Evolutionary conservation across 2,329 filamentous ascomycete species (phyloP).

Genomic region (Didymella sp.): DNA sequence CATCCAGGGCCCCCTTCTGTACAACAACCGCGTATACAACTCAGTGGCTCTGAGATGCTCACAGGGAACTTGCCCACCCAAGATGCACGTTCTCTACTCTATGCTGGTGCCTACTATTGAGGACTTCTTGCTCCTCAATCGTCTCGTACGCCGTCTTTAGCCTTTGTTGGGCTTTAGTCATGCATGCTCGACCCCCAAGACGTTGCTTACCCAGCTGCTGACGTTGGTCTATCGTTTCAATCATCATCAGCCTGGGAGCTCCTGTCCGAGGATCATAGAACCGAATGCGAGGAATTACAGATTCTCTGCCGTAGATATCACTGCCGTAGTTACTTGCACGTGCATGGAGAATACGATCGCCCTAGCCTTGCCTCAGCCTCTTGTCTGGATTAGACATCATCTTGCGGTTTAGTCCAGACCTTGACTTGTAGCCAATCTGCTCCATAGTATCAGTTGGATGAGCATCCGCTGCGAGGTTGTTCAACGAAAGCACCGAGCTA

Average conservation of each 20-base stretch:
- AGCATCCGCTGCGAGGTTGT: not conserved
- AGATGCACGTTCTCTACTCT: not conserved
- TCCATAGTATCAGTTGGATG: not conserved
- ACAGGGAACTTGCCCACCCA: conserved; percentile 1
- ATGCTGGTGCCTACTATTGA: conserved; percentile 3
- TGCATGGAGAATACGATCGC: not conserved
- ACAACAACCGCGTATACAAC: not conserved
- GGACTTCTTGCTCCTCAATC: conserved; percentile 10
- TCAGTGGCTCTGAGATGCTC: not conserved
- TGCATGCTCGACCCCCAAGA: conserved; percentile 1
- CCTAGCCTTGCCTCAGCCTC: not conserved
- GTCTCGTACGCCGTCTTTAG: conserved; percentile 9
- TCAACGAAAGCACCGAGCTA: not conserved
- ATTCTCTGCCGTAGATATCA: not conserved
- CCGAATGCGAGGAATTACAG: conserved; percentile 6
- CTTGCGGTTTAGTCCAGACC: not conserved
- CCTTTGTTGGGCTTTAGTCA: not conserved
- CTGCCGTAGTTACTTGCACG: not conserved
- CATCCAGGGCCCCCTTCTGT: not conserved
- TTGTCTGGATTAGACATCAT: not conserved
- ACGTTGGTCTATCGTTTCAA: conserved; percentile 7
- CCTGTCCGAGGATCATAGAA: conserved; percentile 6
- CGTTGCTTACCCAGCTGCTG: conserved; percentile 3
- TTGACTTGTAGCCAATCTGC: not conserved
- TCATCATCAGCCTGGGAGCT: conserved; percentile 12